These are phyloP conservation scores for Phytophthora ohioensis DNA, from an alignment of 352 stramenopile genomes.

Conservation along the genomic window DNA sequence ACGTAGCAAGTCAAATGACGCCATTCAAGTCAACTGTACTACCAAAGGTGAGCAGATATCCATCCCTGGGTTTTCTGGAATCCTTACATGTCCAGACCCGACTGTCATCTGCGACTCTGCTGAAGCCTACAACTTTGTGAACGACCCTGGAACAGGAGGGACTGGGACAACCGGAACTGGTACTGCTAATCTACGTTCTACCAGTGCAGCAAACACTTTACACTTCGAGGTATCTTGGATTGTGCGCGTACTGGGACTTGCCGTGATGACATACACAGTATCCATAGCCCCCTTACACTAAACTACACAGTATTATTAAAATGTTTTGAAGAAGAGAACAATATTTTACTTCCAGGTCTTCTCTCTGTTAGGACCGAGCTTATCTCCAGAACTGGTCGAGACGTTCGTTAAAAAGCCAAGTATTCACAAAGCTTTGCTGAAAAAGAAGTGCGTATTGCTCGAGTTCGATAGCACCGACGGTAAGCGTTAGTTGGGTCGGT, in stretches of 20 bases:
- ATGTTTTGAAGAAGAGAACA: slow-evolving; percentile 1
- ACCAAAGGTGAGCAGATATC: slow-evolving; percentile 49
- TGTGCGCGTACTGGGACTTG: slow-evolving; percentile 1
- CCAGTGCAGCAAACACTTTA: slow-evolving; percentile 13
- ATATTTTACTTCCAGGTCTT: background rate
- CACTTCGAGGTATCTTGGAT: slow-evolving; percentile 1
- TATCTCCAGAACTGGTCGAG: slow-evolving; percentile 35
- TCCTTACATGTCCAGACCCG: slow-evolving; percentile 77
- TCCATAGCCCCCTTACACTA: background rate
- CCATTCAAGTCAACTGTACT: slow-evolving; percentile 56
- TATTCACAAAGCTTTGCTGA: slow-evolving; percentile 38
- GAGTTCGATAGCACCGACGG: slow-evolving; percentile 24
- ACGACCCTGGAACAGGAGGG: slow-evolving; percentile 13
- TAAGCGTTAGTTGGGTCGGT: slow-evolving; percentile 1
- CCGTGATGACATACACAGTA: background rate
- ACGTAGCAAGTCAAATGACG: slow-evolving; percentile 28
- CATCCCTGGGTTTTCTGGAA: slow-evolving; percentile 60
- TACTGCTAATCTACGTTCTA: slow-evolving; percentile 29
- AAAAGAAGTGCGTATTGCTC: slow-evolving; percentile 34
- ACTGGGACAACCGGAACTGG: slow-evolving; percentile 1
- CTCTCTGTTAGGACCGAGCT: no score
- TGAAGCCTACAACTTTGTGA: slow-evolving; percentile 26
- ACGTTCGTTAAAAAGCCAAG: slow-evolving; percentile 36
- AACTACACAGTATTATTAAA: slow-evolving; percentile 16
- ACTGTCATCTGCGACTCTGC: slow-evolving; percentile 59